Evolutionary conservation across 768 basidiomycete species (phyloP).

Genomic region (Termitomyces sp.): DNA sequence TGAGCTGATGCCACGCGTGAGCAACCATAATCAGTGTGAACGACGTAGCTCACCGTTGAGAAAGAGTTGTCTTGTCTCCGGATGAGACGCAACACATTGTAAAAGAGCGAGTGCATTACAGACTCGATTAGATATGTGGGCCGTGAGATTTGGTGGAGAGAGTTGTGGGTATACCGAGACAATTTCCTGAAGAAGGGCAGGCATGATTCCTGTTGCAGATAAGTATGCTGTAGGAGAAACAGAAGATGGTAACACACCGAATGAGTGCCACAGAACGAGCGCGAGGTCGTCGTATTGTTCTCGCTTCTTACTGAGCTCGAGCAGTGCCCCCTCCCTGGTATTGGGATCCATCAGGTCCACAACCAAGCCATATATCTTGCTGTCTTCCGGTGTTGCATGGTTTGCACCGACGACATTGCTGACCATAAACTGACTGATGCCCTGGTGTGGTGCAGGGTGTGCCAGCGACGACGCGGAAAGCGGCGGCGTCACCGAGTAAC

Average conservation of each 20-base stretch:
- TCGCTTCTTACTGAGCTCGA: conserved; percentile 97
- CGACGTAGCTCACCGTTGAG: conserved; percentile 65
- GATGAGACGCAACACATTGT: conserved; percentile 97
- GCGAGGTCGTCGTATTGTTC: conserved; percentile 99
- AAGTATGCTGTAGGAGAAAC: neutral
- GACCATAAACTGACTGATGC: conserved; percentile 33
- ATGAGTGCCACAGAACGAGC: conserved; percentile 96
- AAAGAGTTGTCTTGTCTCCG: conserved; percentile 93
- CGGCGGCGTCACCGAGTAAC: conserved; percentile 62
- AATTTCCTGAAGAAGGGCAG: conserved; percentile 94
- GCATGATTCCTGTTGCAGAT: conserved; percentile 79
- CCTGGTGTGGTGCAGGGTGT: conserved; percentile 52
- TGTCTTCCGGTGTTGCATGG: conserved; percentile 43
- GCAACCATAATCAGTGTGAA: conserved; percentile 24
- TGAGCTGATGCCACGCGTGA: conserved; percentile 72
- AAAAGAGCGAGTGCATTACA: conserved; percentile 97
- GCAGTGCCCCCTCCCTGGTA: conserved; percentile 82
- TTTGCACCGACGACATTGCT: conserved; percentile 19
- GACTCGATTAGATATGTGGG: conserved; percentile 96
- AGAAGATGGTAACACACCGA: conserved; percentile 49
- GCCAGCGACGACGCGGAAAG: conserved; percentile 46
- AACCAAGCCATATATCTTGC: conserved; percentile 87
- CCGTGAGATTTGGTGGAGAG: conserved; percentile 92
- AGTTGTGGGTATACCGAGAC: conserved; percentile 96
- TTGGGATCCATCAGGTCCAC: conserved; percentile 79